phyloP scores from a whole-genome alignment of 768 basidiomycete genomes.

The Tricholoma matsutake region DNA sequence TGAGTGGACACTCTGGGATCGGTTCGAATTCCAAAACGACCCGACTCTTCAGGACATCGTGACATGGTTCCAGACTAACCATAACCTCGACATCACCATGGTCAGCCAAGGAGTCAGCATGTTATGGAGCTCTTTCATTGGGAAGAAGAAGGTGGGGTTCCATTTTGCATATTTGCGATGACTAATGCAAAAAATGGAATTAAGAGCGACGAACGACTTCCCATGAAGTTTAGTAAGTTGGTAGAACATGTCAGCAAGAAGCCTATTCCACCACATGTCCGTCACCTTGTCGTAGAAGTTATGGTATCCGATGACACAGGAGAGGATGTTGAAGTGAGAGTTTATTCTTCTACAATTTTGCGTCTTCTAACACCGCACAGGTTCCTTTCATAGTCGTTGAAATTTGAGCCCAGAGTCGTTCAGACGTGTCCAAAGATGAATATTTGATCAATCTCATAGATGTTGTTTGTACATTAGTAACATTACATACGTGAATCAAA shows the following conservation, averaged over 20 bases:
- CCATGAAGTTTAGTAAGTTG: slow-evolving; percentile 87
- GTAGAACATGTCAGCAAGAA: slow-evolving; percentile 96
- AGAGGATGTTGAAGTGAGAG: slow-evolving; percentile 88
- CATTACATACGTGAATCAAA: not conserved
- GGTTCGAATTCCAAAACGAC: slow-evolving; percentile 88
- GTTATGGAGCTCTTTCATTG: slow-evolving; percentile 94
- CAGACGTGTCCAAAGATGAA: slow-evolving; percentile 34
- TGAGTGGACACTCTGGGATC: slow-evolving; percentile 99
- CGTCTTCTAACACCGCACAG: slow-evolving; percentile 30
- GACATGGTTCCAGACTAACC: slow-evolving; percentile 76
- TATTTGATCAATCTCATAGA: not conserved
- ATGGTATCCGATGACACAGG: slow-evolving; percentile 91
- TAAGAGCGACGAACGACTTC: slow-evolving; percentile 82
- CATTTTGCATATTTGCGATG: not conserved
- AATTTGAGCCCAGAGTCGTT: slow-evolving; percentile 43
- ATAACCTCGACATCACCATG: slow-evolving; percentile 90
- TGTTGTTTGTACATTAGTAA: slow-evolving; percentile 2
- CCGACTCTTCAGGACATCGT: slow-evolving; percentile 86
- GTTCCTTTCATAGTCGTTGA: slow-evolving; percentile 82
- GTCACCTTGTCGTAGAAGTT: slow-evolving; percentile 87
- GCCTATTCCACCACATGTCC: slow-evolving; percentile 78
- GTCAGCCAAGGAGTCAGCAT: slow-evolving; percentile 97
- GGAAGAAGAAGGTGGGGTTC: slow-evolving; percentile 81
- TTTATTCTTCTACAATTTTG: not conserved
- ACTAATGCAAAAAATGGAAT: not conserved